phyloP scores from a whole-genome alignment of 768 basidiomycete species.

The Paxillus rubicundulus region DNA sequence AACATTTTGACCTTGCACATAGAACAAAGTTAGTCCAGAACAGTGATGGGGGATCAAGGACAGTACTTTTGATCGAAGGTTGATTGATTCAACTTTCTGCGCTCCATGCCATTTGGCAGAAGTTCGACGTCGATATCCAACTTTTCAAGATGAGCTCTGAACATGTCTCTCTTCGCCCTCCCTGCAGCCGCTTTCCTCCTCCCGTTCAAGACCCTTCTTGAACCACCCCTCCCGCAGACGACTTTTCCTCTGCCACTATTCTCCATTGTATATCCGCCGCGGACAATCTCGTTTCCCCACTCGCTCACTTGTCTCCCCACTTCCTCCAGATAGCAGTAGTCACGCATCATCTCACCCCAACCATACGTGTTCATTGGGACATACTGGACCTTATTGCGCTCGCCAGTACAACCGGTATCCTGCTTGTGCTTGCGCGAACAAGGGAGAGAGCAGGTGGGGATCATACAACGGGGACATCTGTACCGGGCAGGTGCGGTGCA shows the following conservation, averaged over 20 bases:
- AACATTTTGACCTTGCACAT: conserved; percentile 56
- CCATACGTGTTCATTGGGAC: conserved; percentile 82
- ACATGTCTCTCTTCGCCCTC: conserved; percentile 56
- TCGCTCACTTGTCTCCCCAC: conserved; percentile 69
- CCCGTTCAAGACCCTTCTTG: conserved; percentile 25
- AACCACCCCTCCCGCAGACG: conserved; percentile 20
- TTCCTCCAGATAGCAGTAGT: conserved; percentile 86
- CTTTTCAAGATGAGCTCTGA: conserved; percentile 66
- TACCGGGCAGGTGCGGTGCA: conserved; percentile 60
- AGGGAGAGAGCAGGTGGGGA: conserved; percentile 67
- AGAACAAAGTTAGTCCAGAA: conserved; percentile 12
- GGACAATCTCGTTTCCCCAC: conserved; percentile 70
- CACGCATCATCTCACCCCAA: conserved; percentile 86
- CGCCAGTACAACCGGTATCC: conserved; percentile 59
- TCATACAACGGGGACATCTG: conserved; percentile 74
- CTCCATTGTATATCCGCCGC: conserved; percentile 49
- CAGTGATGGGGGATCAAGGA: conserved; percentile 16
- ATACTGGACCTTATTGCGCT: conserved; percentile 69
- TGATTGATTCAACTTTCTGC: conserved; percentile 74
- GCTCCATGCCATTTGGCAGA: conserved; percentile 81
- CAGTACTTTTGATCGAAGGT: conserved; percentile 78
- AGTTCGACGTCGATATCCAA: conserved; percentile 73
- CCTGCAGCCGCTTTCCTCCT: conserved; percentile 33
- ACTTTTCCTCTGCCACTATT: conserved; percentile 18
- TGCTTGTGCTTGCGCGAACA: conserved; percentile 73